Conservation (phyloP, 73 alveolate species). For the Uronychia setigera region DNA sequence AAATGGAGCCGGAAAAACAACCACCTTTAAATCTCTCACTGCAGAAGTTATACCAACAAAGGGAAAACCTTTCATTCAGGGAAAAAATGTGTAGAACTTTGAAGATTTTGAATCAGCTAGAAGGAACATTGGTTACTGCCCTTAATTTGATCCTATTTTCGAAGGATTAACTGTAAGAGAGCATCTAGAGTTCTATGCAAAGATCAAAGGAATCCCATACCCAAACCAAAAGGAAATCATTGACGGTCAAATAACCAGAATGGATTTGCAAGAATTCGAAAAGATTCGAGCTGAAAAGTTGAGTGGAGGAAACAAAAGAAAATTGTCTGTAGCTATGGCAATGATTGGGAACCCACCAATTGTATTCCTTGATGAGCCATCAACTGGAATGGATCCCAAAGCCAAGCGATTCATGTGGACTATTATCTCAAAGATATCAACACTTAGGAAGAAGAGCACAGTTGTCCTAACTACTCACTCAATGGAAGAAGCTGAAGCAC, state of each 20-base stretch:
- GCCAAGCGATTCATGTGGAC: conserved; percentile 99
- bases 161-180: conserved; percentile 95
- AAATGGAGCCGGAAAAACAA: conserved; percentile 91
- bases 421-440: conserved; percentile 92
- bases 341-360: conserved; percentile 99
- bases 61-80: conserved; percentile 13
- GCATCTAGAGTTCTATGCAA: conserved; percentile 93
- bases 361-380: conserved; percentile 98
- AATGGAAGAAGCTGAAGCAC: conserved; percentile 93
- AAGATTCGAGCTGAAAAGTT: conserved; percentile 87
- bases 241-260: conserved; percentile 81
- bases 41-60: conserved; percentile 28
- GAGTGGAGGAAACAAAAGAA: conserved; percentile 98
- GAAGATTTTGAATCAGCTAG: conserved; percentile 84
- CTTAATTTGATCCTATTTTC: conserved; percentile 96
- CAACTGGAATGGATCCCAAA: conserved; percentile 99
- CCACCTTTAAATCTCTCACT: conserved; percentile 42
- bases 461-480: conserved; percentile 89
- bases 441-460: conserved; percentile 86
- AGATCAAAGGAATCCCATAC: conserved; percentile 91
- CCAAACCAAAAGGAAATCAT: conserved; percentile 70
- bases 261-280: conserved; percentile 85
- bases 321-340: conserved; percentile 98
- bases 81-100: conserved; percentile 26
- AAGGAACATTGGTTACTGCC: conserved; percentile 97